phyloP scores from a whole-genome alignment of 208 protist species.

The Acanthamoeba quina region DNA sequence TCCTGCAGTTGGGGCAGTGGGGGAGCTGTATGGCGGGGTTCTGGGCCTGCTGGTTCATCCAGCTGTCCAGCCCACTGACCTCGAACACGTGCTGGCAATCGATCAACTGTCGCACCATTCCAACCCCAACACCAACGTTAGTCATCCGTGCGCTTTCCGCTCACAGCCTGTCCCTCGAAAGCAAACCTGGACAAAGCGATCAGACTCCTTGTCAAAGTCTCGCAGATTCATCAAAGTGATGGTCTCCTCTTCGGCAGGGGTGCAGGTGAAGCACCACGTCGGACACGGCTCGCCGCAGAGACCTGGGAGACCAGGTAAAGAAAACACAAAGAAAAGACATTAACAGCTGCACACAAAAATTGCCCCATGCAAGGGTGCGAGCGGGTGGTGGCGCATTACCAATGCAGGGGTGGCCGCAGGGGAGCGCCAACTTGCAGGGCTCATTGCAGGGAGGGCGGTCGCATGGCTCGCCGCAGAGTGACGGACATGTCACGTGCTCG shows the following conservation, averaged over 20 bases:
- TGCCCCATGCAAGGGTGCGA: too few species aligned
- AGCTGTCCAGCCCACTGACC: conserved; percentile 65
- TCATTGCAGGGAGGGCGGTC: conserved; percentile 75
- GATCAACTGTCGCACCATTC: neutral
- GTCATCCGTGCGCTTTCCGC: neutral
- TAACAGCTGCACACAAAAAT: too few species aligned
- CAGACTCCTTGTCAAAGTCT: neutral
- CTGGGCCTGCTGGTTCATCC: conserved; percentile 66
- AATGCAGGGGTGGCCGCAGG: conserved; percentile 70
- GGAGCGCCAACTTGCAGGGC: conserved; percentile 76
- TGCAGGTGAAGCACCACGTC: conserved; percentile 75
- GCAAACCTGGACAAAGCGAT: conserved; percentile 1
- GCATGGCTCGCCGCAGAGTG: conserved; percentile 77
- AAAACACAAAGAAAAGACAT: neutral
- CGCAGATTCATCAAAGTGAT: neutral
- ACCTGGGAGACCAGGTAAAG: conserved; percentile 1
- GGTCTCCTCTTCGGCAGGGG: neutral
- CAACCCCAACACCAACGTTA: neutral
- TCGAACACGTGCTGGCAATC: conserved; percentile 77
- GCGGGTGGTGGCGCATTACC: neutral
- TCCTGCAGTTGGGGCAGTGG: conserved; percentile 73
- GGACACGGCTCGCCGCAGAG: conserved; percentile 88
- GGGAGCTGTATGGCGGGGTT: neutral
- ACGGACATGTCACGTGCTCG: conserved; percentile 73
- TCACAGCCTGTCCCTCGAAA: neutral